Percentiles rank a stretch among this genome's conserved stretches.
phyloP scores from a whole-genome alignment of 2,329 filamentous ascomycete genomes.

The Aspergillus aculeatus region DNA sequence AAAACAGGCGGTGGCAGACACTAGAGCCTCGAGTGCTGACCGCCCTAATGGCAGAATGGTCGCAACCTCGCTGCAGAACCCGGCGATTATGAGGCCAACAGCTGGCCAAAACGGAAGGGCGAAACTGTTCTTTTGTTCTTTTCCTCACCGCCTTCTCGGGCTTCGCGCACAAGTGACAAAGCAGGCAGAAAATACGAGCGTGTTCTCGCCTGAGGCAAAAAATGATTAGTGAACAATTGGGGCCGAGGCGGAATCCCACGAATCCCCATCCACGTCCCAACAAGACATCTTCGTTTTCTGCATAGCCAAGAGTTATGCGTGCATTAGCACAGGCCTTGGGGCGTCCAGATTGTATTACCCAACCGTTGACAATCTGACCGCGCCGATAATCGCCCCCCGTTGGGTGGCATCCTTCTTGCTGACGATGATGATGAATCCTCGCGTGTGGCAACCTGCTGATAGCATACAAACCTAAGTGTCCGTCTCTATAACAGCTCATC shows the following conservation, averaged over 20 bases:
- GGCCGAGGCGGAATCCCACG: constrained; percentile 4
- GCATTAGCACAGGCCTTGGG: not conserved
- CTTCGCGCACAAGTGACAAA: not conserved
- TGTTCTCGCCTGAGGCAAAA: not conserved
- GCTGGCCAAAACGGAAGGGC: not conserved
- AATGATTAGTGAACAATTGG: constrained; percentile 15
- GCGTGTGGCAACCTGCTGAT: not conserved
- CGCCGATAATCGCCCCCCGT: not conserved
- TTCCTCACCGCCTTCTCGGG: not conserved
- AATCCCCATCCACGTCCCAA: not conserved
- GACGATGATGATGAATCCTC: not conserved
- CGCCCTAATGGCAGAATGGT: too few species aligned
- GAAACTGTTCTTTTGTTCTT: not conserved
- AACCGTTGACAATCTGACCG: not conserved
- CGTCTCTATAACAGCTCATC: not conserved
- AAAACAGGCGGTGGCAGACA: not conserved
- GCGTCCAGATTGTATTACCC: not conserved
- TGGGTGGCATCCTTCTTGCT: not conserved
- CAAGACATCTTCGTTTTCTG: not conserved
- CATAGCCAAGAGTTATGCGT: not conserved
- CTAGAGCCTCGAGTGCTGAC: not conserved
- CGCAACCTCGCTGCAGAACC: too few species aligned
- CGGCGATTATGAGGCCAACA: not conserved
- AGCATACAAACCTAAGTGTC: not conserved
- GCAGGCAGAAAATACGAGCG: not conserved